These are phyloP conservation scores for Talaromyces sp. DNA, from an alignment of 2,329 filamentous ascomycete genomes.

Conservation along the genomic window DNA sequence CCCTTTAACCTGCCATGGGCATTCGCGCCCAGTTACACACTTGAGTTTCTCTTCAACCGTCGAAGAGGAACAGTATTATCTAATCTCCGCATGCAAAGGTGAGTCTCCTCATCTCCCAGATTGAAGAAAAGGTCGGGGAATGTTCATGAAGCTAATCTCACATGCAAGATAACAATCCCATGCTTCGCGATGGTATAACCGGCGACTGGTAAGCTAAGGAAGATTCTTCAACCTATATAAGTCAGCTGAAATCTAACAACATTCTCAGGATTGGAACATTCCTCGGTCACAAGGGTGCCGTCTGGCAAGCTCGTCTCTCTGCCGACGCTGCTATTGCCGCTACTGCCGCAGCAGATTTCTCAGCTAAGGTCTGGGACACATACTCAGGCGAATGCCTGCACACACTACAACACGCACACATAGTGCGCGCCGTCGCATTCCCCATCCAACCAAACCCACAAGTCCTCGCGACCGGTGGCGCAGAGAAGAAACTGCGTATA, in stretches of 20 bases:
- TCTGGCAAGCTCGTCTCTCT: conserved; percentile 93
- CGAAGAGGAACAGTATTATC: conserved; percentile 82
- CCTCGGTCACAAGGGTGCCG: conserved; percentile 95
- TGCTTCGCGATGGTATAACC: conserved; percentile 94
- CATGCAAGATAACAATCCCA: conserved; percentile 84
- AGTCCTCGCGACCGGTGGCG: conserved; percentile 86
- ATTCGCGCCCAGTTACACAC: conserved; percentile 89
- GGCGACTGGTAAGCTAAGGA: conserved; percentile 75
- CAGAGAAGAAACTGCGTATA: conserved; percentile 94
- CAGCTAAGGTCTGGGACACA: conserved; percentile 97
- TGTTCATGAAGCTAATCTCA: conserved; percentile 5
- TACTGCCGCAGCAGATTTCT: conserved; percentile 94
- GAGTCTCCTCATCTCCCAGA: conserved; percentile 4
- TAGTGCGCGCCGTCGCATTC: conserved; percentile 91
- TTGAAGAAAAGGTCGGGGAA: neutral
- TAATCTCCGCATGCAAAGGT: conserved; percentile 94
- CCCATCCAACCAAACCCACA: conserved; percentile 76
- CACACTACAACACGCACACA: conserved; percentile 89
- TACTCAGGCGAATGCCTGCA: conserved; percentile 87
- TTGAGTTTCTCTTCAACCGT: conserved; percentile 84
- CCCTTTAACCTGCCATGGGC: conserved; percentile 90
- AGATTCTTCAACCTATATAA: neutral
- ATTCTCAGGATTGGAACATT: conserved; percentile 84
- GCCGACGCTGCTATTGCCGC: conserved; percentile 85
- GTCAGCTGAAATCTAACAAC: conserved; percentile 14